phyloP scores from a whole-genome alignment of 2,329 filamentous ascomycete genomes.

The Epichloe brachyelytri region DNA sequence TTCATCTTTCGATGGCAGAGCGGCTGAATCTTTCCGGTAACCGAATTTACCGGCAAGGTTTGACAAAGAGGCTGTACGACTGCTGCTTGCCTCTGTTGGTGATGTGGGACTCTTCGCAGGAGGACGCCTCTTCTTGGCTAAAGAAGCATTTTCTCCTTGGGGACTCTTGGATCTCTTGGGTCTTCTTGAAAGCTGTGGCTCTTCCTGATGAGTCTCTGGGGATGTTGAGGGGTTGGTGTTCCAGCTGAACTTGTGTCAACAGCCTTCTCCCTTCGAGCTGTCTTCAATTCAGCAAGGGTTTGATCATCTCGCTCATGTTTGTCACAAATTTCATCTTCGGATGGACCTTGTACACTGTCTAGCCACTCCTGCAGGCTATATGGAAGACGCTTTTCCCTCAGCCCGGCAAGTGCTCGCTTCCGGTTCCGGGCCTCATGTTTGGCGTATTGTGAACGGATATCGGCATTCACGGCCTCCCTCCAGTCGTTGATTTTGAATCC shows the following conservation, averaged over 20 bases:
- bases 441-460: conserved; percentile 16
- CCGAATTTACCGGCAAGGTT: not conserved
- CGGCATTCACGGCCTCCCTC: conserved; percentile 18
- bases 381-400: conserved; percentile 4
- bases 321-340: conserved; percentile 2
- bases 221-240: not conserved
- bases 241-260: not conserved
- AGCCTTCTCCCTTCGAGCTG: not conserved
- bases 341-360: not conserved
- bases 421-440: conserved; percentile 32
- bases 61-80: not conserved
- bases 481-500: conserved; percentile 27
- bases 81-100: not conserved
- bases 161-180: not conserved
- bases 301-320: not conserved
- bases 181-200: not conserved
- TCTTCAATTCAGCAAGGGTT: not conserved
- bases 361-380: conserved; percentile 3
- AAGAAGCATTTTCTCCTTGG: not conserved
- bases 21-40: not conserved
- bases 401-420: conserved; percentile 26
- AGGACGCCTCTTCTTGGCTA: not conserved
- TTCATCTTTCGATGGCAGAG: not conserved
- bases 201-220: not conserved
- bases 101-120: not conserved